phyloP scores from a whole-genome alignment of 441 rosid species.

The Aquilaria agallochum region DNA sequence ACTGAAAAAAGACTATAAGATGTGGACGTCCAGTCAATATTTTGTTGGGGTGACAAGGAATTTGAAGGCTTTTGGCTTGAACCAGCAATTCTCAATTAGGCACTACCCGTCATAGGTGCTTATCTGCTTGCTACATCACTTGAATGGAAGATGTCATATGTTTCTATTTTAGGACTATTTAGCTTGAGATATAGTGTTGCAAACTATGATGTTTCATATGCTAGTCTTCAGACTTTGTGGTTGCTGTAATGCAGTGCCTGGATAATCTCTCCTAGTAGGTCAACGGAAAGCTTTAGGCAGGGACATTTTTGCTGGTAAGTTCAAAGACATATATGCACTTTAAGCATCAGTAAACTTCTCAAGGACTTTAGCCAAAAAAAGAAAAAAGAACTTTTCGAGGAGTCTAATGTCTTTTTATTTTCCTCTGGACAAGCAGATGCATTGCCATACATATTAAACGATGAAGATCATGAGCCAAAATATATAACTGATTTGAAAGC shows the following conservation, averaged over 20 bases:
- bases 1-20: constrained; percentile 62
- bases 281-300: constrained; percentile 53
- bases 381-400: no score
- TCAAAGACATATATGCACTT: constrained; percentile 10
- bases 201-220: constrained; percentile 2
- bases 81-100: constrained; percentile 37
- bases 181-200: no score
- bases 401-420: constrained; percentile 11
- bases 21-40: constrained; percentile 58
- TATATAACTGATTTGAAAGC: constrained; percentile 49
- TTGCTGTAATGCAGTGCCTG: constrained; percentile 57
- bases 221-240: constrained; percentile 9
- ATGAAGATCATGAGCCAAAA: constrained; percentile 52
- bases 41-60: constrained; percentile 86
- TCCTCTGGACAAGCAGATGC: constrained; percentile 43
- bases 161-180: no score
- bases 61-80: constrained; percentile 85
- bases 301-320: constrained; percentile 75
- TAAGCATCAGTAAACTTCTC: background rate
- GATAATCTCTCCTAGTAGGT: constrained; percentile 79
- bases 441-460: constrained; percentile 37
- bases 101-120: no score
- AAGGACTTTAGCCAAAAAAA: background rate
- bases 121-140: no score
- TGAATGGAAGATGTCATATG: no score